Base-by-base conservation (phyloP, 2,329 filamentous ascomycete genomes). In the Ophiostoma piceae region DNA sequence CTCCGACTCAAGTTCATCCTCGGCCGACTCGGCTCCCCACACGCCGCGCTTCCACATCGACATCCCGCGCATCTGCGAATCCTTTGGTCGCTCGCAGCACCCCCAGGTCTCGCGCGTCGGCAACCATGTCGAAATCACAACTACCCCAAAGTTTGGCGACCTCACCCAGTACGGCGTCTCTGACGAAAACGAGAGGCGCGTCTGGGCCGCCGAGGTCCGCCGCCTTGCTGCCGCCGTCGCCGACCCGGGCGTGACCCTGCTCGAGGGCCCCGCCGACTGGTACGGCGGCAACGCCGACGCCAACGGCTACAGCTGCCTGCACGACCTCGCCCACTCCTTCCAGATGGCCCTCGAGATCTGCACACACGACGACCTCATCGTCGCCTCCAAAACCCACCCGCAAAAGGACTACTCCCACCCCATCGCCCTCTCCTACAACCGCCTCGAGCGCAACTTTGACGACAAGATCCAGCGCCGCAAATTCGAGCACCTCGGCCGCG, bases 261-360 rank as follows among this genome's bases (percentile, higher is more conserved):
- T 66, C 8, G 35, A 66, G 19, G 65, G 65, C 22, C 37, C 65
- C 2, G 37, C 65, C 39, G 65, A 66, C n/a, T 66, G 65, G 65
- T 66, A 43, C n/a, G 65, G 65, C 65, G 65, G 65, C 65, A 37
- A 66, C 22, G 65, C 65, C 22, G 65, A 66, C 12, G 65, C 39
- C 65, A 66, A 66, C n/a, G 65, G 65, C 37, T 66, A 66, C 22
- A 41, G 65, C 65, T 66, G 65, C 39, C 65, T 66, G 65, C 65
- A 66, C 39, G 65, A 66, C n/a, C 65, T 66, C n/a, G 65, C 39
- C 37, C 65, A 66, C 22, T 41, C 65, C n/a, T 66, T 66, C 22
- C 65, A 66, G 65, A 66, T 66, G 65, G 65, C 65, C n/a, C 65
- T 66, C 39, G 65, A 66, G 39, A 66, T 66, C 39, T 66, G 65